Percentiles rank a stretch among this genome's conserved stretches.
phyloP scores from a whole-genome alignment of 1,284 basidiomycete species.

The Puccinia brachypodii region DNA sequence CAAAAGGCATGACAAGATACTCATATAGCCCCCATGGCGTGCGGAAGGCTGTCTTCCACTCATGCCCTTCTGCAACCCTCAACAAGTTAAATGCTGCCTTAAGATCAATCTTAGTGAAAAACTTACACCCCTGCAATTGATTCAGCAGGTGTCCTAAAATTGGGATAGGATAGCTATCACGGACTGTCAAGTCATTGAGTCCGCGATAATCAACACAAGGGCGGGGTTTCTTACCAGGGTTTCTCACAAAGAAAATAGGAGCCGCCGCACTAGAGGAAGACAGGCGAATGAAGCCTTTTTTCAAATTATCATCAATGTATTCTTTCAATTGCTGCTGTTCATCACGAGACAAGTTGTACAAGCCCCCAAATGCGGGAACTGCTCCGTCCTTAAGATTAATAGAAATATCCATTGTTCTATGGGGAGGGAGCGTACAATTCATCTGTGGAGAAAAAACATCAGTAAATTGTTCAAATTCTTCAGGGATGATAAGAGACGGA shows the following conservation, averaged over 20 bases:
- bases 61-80: no score
- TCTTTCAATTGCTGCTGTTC: neutral
- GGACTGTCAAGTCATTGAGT: conserved; percentile 49
- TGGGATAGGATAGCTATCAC: conserved; percentile 43
- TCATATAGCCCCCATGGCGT: no score
- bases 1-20: no score
- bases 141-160: neutral
- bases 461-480: neutral
- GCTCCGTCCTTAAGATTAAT: neutral
- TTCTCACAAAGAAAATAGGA: conserved; percentile 48
- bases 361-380: neutral
- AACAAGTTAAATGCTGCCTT: conserved; percentile 55
- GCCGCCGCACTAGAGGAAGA: conserved; percentile 7
- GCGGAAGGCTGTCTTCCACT: no score
- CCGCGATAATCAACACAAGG: conserved; percentile 49
- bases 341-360: neutral
- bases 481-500: neutral
- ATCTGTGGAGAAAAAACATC: neutral
- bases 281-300: conserved; percentile 5
- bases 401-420: neutral
- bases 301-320: neutral
- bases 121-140: neutral
- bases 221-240: conserved; percentile 48
- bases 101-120: conserved; percentile 54
- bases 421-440: neutral